Evolutionary conservation across 257 asterid species (phyloP).

Genomic region (Rehmannia glutinosa): DNA sequence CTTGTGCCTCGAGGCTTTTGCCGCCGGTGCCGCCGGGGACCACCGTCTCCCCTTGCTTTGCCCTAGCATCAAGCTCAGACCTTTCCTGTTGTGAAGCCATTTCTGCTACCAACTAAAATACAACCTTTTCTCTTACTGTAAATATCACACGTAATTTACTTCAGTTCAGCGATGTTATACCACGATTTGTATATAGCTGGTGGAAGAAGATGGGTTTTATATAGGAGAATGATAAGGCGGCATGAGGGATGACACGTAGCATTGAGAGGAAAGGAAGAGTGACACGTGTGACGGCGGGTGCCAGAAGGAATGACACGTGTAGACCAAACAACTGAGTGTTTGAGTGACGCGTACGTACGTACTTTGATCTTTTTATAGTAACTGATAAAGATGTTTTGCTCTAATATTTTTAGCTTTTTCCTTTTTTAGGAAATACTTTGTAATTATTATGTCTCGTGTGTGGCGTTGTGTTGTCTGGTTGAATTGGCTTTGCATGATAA

Average conservation of each 20-base stretch:
- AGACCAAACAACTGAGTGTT: neutral
- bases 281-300: neutral
- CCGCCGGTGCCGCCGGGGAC: slow-evolving; percentile 68
- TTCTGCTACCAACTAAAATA: neutral
- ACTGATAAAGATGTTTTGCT: too few relatives aligned
- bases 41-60: slow-evolving; percentile 56
- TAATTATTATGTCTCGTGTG: too few relatives aligned
- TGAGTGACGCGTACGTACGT: slow-evolving; percentile 3
- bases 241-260: slow-evolving; percentile 3
- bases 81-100: slow-evolving; percentile 50
- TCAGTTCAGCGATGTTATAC: neutral
- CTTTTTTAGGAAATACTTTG: too few relatives aligned
- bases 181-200: neutral
- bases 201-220: neutral
- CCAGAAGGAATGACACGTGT: slow-evolving; percentile 8
- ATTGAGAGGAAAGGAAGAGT: neutral
- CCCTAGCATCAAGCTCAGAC: slow-evolving; percentile 39
- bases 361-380: too few relatives aligned
- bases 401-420: too few relatives aligned
- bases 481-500: too few relatives aligned
- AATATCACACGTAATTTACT: neutral
- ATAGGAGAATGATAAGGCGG: neutral
- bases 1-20: slow-evolving; percentile 55
- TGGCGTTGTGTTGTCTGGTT: too few relatives aligned
- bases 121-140: too few relatives aligned